Evolutionary conservation across 1,284 basidiomycete genomes (phyloP), one percentile per base, ranked within the genome.

Genomic region (Papiliotrema flavescens): DNA sequence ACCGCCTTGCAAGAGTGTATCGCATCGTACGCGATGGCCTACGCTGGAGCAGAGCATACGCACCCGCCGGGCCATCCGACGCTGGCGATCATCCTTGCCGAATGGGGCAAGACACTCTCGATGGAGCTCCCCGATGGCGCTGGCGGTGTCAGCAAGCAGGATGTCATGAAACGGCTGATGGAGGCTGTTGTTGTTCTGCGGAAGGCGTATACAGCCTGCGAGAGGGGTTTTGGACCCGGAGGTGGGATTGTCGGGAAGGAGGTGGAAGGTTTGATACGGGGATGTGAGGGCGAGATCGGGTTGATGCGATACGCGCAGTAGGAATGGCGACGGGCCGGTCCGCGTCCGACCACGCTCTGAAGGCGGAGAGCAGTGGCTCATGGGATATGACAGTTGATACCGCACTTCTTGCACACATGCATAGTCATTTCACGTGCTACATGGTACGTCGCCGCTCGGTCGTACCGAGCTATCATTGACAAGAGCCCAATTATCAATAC

Each of bases 81-180:
- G 0, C 81, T 88, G 4, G 90, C 83, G 0, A 75, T 96, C 36
- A 84, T 87, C 4, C 77, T 88, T 6, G 85, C 87, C 1, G 90
- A 93, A 67, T 78, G 90, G 17, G 90, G 88, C 0, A 92, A 91
- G 71, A 76, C 93, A 2, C 79, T 92, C 68, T 35, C 82, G 78
- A 17, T 66, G 43, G 60, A 67, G 26, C 58, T 9, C 23, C 28
- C 28, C 28, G 11, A 5, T 11, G 28, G 28, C 11, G 28, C 28
- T 11, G 59, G 9, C 26, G 52, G 47, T 17, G 53, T 44, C 39
- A 53, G n/a, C 36, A 48, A 44, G 39, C 35, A 55, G 24, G 84
- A 81, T 8, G 86, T 86, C 1, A 77, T 82, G 8, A 66, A 78
- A 19, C 79, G 88, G 36, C 77, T 91, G 14, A 80, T 79, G 61